Evolutionary conservation across 805 yeast genomes (phyloP).

Genomic region (Wickerhamomyces mucosus): DNA sequence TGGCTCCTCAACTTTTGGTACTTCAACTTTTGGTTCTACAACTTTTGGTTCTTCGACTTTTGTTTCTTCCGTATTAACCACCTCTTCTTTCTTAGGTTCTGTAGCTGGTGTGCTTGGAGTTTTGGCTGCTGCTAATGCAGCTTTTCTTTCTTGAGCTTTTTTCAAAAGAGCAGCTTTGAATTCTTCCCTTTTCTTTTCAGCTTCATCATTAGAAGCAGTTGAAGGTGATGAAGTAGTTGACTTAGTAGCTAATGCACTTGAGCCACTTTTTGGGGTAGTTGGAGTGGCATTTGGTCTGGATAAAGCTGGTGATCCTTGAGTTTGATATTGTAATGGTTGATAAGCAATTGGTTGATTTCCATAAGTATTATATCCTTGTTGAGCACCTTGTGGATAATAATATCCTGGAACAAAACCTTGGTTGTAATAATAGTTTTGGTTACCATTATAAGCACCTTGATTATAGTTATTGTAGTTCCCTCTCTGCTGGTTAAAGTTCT

Average conservation of each 20-base stretch:
- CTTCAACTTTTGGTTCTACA: slow-evolving; percentile 15
- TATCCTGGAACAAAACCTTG: no score
- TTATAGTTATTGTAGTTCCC: no score
- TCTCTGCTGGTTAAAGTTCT: no score
- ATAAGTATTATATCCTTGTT: no score
- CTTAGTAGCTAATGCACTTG: slow-evolving; percentile 3
- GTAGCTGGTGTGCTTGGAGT: slow-evolving; percentile 9
- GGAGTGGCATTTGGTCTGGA: no score
- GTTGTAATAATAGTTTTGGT: no score
- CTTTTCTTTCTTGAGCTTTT: slow-evolving; percentile 11
- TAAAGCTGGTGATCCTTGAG: no score
- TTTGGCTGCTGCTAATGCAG: slow-evolving; percentile 3
- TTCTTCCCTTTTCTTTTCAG: slow-evolving; percentile 5
- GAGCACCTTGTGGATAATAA: no score
- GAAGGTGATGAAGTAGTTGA: slow-evolving; percentile 1
- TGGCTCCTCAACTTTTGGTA: slow-evolving; percentile 2
- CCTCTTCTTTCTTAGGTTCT: slow-evolving; percentile 1
- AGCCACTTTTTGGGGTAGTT: no score
- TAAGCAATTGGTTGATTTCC: no score
- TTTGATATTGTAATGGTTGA: no score
- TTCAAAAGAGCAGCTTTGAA: slow-evolving; percentile 10
- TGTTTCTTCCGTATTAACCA: slow-evolving; percentile 1
- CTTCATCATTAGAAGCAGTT: slow-evolving; percentile 5
- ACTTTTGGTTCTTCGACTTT: slow-evolving; percentile 1
- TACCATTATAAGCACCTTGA: no score